A percentile compares a stretch with the other conserved stretches of the same genome.
Conservation (phyloP, 305 asterid genomes). For the Solanum hybrid region DNA sequence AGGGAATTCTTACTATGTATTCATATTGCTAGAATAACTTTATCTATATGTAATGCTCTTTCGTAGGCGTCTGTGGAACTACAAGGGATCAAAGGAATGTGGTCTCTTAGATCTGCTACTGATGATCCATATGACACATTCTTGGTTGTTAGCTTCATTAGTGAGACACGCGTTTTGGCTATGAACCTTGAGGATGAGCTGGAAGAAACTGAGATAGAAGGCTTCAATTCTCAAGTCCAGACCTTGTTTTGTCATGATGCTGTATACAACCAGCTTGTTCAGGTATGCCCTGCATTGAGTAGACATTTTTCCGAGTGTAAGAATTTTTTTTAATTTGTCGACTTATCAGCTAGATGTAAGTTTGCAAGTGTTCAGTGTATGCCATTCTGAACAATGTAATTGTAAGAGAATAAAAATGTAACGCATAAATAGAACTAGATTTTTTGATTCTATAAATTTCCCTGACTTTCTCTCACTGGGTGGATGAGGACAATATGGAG, state of each 20-base stretch:
- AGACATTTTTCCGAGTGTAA: background rate
- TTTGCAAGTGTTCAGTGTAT: background rate
- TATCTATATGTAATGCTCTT: constrained; percentile 4
- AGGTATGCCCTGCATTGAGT: constrained; percentile 36
- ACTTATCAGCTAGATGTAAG: background rate
- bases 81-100: constrained; percentile 99
- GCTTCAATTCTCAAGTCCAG: constrained; percentile 74
- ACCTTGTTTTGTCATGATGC: constrained; percentile 96
- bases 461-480: background rate
- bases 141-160: constrained; percentile 94
- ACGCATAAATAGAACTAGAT: background rate
- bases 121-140: constrained; percentile 88
- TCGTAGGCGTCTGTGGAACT: constrained; percentile 94
- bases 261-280: constrained; percentile 77
- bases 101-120: constrained; percentile 86
- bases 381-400: background rate
- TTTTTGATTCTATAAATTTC: background rate
- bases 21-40: constrained; percentile 3
- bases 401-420: background rate
- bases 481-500: background rate
- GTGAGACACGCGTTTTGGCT: constrained; percentile 94
- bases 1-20: background rate
- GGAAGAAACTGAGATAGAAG: constrained; percentile 98
- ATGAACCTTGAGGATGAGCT: constrained; percentile 96
- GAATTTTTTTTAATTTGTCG: background rate